A percentile compares a stretch with the other conserved stretches of the same genome.
These are phyloP conservation scores for Rhizopogon rudus DNA, from an alignment of 768 basidiomycete species.

Conservation along the genomic window DNA sequence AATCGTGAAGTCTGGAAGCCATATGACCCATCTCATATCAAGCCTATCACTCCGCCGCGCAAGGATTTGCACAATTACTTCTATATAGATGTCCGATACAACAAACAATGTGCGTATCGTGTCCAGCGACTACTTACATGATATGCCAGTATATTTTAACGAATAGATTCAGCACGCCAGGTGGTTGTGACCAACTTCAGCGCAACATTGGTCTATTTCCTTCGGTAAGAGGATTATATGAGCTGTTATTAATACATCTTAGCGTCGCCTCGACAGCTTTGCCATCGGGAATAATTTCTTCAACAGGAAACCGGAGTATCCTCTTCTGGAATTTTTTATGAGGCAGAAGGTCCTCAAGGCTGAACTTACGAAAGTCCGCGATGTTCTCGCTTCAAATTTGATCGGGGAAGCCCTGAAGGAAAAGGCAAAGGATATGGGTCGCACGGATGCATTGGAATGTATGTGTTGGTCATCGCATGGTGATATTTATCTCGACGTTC, in stretches of 20 bases:
- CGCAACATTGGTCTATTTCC: slow-evolving; percentile 9
- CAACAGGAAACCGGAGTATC: neutral
- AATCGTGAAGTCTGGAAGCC: neutral
- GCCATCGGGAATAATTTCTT: slow-evolving; percentile 11
- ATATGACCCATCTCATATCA: slow-evolving; percentile 2
- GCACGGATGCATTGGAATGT: neutral
- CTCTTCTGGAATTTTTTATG: neutral
- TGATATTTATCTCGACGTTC: neutral
- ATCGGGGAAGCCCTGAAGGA: neutral
- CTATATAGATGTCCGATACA: slow-evolving; percentile 3
- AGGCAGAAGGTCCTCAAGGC: neutral
- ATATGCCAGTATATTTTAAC: neutral
- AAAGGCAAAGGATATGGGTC: slow-evolving; percentile 2
- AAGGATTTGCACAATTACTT: slow-evolving; percentile 16
- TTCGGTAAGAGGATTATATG: slow-evolving; percentile 8
- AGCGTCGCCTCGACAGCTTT: neutral
- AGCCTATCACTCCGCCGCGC: slow-evolving; percentile 3
- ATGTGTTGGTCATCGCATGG: neutral
- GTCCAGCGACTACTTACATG: no score
- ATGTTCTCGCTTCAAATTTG: neutral
- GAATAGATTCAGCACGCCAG: neutral
- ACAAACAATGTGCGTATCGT: neutral
- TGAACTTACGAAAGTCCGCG: neutral
- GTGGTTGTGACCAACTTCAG: slow-evolving; percentile 13
- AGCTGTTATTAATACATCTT: neutral